Percentiles rank a stretch among this genome's conserved stretches.
phyloP scores from a whole-genome alignment of 2,329 filamentous ascomycete species.

The Ceratocystis variospora region DNA sequence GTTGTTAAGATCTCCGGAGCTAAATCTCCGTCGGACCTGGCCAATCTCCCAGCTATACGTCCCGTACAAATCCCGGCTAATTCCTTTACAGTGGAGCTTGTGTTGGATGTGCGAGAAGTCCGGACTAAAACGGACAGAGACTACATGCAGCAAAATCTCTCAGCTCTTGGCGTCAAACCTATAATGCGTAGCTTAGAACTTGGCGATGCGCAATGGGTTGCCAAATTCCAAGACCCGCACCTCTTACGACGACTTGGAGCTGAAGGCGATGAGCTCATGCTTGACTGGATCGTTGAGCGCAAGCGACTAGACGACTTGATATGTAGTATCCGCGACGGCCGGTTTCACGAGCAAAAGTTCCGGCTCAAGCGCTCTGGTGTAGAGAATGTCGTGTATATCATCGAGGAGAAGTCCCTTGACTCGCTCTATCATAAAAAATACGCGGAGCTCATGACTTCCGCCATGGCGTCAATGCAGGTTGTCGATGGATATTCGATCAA shows the following conservation, averaged over 20 bases:
- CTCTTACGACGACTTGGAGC: constrained; percentile 43
- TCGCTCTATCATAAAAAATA: constrained; percentile 40
- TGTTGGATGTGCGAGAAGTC: constrained; percentile 64
- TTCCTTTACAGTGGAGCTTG: constrained; percentile 56
- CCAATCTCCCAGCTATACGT: constrained; percentile 34
- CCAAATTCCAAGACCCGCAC: constrained; percentile 49
- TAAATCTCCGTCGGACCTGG: neutral
- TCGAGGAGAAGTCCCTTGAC: constrained; percentile 58
- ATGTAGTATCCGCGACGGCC: constrained; percentile 67
- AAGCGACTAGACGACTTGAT: constrained; percentile 70
- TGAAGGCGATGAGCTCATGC: constrained; percentile 55
- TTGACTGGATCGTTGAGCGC: constrained; percentile 70
- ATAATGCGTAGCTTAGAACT: constrained; percentile 56
- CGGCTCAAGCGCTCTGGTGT: constrained; percentile 57
- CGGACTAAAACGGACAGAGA: constrained; percentile 59
- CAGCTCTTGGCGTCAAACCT: constrained; percentile 49
- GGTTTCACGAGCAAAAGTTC: constrained; percentile 77
- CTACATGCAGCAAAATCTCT: constrained; percentile 60
- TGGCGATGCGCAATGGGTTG: constrained; percentile 68
- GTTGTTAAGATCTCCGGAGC: neutral
- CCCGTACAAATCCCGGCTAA: constrained; percentile 50
- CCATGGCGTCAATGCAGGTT: constrained; percentile 64
- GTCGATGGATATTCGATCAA: constrained; percentile 71
- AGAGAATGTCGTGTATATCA: constrained; percentile 63
- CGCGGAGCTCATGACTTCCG: constrained; percentile 54